Evolutionary conservation across 2,329 filamentous ascomycete species (phyloP).

Genomic region (Fusarium oxysporum): DNA sequence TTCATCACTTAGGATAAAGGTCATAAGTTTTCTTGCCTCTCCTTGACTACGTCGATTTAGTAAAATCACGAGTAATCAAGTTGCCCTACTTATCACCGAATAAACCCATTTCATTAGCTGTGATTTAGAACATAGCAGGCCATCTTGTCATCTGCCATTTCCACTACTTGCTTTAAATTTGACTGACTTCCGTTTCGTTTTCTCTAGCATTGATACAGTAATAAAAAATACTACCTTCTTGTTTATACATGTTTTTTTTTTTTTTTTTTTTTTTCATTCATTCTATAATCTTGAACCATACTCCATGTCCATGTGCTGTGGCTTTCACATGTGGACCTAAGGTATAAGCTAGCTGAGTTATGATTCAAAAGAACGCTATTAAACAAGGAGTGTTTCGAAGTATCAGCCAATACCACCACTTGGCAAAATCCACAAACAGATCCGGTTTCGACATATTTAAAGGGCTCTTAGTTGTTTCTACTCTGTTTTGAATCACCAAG

Average conservation of each 20-base stretch:
- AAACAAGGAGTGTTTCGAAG: constrained; percentile 30
- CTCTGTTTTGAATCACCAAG: constrained; percentile 10
- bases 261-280: not conserved
- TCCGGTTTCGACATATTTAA: constrained; percentile 5
- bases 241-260: no score
- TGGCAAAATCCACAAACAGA: constrained; percentile 13
- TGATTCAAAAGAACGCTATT: not conserved
- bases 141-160: not conserved
- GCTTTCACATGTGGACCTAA: not conserved
- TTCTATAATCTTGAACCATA: not conserved
- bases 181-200: not conserved
- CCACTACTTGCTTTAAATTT: not conserved
- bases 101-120: no score
- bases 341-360: constrained; percentile 8
- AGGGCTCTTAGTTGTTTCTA: constrained; percentile 3
- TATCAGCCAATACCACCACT: constrained; percentile 5
- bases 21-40: not conserved
- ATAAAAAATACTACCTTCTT: not conserved
- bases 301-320: not conserved
- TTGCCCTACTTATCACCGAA: not conserved
- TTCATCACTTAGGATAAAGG: not conserved
- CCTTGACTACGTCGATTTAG: no score
- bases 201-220: not conserved
- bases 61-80: not conserved
- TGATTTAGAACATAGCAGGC: not conserved